A percentile compares a stretch with the other conserved stretches of the same genome.
These are phyloP conservation scores for Chlorella sorokiniana DNA, from an alignment of 139 green algal species.

Conservation along the genomic window DNA sequence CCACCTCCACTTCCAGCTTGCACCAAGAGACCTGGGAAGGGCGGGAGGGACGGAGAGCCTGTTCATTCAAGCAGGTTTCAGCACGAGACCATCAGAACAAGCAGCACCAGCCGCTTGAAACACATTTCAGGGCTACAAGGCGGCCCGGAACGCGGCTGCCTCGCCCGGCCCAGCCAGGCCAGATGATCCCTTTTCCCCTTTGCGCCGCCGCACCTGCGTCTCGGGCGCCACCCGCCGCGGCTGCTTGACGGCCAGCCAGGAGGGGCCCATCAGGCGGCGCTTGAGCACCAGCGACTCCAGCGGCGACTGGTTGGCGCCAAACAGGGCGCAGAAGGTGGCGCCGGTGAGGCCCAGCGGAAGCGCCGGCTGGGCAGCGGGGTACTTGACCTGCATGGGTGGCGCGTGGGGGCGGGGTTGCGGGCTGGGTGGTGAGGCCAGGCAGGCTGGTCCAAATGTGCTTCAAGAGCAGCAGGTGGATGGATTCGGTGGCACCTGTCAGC, in stretches of 20 bases:
- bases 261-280: constrained; percentile 89
- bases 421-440: not conserved
- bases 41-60: not conserved
- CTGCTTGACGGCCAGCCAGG: constrained; percentile 78
- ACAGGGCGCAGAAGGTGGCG: constrained; percentile 66
- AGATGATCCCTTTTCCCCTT: not conserved
- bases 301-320: constrained; percentile 72
- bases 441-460: not conserved
- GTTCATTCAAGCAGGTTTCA: too few species aligned
- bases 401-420: not conserved
- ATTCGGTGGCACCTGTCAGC: too few species aligned
- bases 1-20: constrained; percentile 85
- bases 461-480: too few species aligned
- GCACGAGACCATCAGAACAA: not conserved
- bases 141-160: too few species aligned
- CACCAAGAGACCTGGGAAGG: constrained; percentile 87
- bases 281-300: constrained; percentile 94
- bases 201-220: constrained; percentile 23
- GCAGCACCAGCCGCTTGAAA: too few species aligned
- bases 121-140: too few species aligned
- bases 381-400: constrained; percentile 58
- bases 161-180: too few species aligned
- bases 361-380: constrained; percentile 58
- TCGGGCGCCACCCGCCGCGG: constrained; percentile 45
- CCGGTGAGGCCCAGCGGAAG: constrained; percentile 70